Evolutionary conservation across 2,329 filamentous ascomycete species (phyloP), one percentile per base, ranked within the genome.

Genomic region (Pseudogymnoascus sp.): DNA sequence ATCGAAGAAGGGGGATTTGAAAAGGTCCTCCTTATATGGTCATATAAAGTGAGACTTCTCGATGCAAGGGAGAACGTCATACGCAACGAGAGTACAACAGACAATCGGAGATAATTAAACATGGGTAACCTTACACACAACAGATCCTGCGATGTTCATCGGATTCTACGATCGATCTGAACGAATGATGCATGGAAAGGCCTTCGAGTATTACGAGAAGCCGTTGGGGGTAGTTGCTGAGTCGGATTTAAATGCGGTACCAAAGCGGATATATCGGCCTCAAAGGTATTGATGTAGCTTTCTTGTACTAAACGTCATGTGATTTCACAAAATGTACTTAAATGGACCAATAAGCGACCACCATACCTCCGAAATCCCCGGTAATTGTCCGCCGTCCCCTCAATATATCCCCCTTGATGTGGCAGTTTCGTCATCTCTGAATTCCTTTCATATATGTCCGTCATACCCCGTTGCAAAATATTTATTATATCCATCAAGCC

Each of bases 51-150:
- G 45, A 55, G 45, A 55, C 45, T 33, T 55, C 45, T 11, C 6
- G 45, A 55, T 5, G 45, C 45, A 55, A 55, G 45, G 21, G 28
- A 25, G 25, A 12, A 33, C 45, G 14, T n/a, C 11, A 28, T 55
- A 18, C 45, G 18, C 25, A 33, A 33, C 31, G 8, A 55, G n/a
- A 55, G n/a, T 55, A 55, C 45, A 55, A 18, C 25, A 28, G 43
- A 55, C 8, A 55, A 55, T 18, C 28, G 45, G 45, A 55, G 45
- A 55, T 55, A 52, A 52, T 52, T 52, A 52, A 55, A 55, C 31
- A 25, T 55, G 45, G 45, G 45, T 55, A 55, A 55, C 25, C 25
- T 55, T 55, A 31, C 28, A 18, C 18, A 31, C 25, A 55, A 18
- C 45, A 55, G n/a, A 55, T 55, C n/a, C 25, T 55, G 25, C n/a